phyloP scores from a whole-genome alignment of 2,329 filamentous ascomycete genomes.

The Sphaerulina musiva region DNA sequence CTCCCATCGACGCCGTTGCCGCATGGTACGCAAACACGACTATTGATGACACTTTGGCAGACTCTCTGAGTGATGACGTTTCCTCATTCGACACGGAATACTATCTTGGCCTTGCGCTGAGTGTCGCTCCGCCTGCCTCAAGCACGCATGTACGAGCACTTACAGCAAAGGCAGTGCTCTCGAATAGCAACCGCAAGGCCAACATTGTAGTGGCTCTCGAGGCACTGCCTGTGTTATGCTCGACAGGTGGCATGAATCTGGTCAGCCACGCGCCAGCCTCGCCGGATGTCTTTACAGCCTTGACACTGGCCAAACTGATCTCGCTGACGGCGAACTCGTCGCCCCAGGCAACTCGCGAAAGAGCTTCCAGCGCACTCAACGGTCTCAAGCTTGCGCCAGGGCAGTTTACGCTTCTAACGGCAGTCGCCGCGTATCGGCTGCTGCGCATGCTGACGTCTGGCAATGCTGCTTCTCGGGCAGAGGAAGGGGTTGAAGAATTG shows the following conservation, averaged over 20 bases:
- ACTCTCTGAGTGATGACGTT: constrained; percentile 45
- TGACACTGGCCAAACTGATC: constrained; percentile 55
- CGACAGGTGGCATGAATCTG: constrained; percentile 36
- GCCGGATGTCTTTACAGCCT: constrained; percentile 51
- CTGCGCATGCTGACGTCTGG: constrained; percentile 34
- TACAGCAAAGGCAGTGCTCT: constrained; percentile 53
- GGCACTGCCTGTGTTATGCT: constrained; percentile 41
- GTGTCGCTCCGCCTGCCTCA: constrained; percentile 70
- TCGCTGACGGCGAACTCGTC: constrained; percentile 35
- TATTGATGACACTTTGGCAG: constrained; percentile 62
- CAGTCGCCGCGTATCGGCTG: constrained; percentile 41
- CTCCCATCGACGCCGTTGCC: constrained; percentile 80
- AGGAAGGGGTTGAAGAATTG: constrained; percentile 39
- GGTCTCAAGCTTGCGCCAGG: constrained; percentile 36
- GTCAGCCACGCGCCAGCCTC: constrained; percentile 52
- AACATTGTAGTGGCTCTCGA: constrained; percentile 50
- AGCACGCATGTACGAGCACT: constrained; percentile 56
- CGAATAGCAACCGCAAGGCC: constrained; percentile 46
- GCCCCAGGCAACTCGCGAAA: constrained; percentile 30
- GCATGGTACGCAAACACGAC: constrained; percentile 80
- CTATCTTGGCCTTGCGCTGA: constrained; percentile 60
- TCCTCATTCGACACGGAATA: constrained; percentile 41
- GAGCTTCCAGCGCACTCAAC: constrained; percentile 38
- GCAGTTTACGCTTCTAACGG: constrained; percentile 42
- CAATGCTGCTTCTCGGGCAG: constrained; percentile 28